Conservation (phyloP, 1,284 basidiomycete species). For the Phellopilus nigrolimitatus region DNA sequence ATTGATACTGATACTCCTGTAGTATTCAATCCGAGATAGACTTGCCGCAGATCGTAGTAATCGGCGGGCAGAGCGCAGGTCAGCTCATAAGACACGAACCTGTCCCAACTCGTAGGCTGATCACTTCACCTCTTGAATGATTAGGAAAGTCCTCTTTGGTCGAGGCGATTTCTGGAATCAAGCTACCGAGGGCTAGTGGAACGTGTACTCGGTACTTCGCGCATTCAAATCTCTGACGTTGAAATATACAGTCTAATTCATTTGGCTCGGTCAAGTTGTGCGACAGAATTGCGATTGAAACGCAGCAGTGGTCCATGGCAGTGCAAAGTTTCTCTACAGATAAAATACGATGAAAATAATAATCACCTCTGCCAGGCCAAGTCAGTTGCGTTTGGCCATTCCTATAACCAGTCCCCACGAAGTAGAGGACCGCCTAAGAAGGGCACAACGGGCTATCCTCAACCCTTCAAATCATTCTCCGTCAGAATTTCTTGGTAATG, state of each 20-base stretch:
- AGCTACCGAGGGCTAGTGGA: conserved; percentile 56
- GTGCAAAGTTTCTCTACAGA: conserved; percentile 55
- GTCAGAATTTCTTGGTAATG: conserved; percentile 36
- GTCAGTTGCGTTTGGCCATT: conserved; percentile 47
- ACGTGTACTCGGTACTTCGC: conserved; percentile 59
- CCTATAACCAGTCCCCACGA: conserved; percentile 45
- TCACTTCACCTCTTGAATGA: no score
- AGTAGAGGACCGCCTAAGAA: conserved; percentile 62
- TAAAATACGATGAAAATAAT: conserved; percentile 43
- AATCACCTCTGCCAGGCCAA: conserved; percentile 36
- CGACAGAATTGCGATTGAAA: conserved; percentile 62
- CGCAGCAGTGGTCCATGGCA: conserved; percentile 46
- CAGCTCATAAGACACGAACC: no score
- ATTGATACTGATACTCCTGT: not conserved
- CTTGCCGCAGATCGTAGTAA: conserved; percentile 65
- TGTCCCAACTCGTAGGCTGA: no score
- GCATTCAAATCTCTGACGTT: not conserved
- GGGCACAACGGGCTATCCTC: conserved; percentile 71
- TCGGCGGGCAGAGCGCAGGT: conserved; percentile 56
- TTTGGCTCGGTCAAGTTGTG: conserved; percentile 47
- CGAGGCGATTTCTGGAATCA: conserved; percentile 69
- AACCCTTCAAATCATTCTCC: conserved; percentile 47
- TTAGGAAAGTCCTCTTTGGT: conserved; percentile 71
- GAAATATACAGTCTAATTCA: conserved; percentile 9
- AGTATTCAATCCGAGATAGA: conserved; percentile 65